A percentile compares a stretch with the other conserved stretches of the same genome.
Evolutionary conservation across 2,329 filamentous ascomycete genomes (phyloP).

Genomic region (Epichloe brachyelytri): DNA sequence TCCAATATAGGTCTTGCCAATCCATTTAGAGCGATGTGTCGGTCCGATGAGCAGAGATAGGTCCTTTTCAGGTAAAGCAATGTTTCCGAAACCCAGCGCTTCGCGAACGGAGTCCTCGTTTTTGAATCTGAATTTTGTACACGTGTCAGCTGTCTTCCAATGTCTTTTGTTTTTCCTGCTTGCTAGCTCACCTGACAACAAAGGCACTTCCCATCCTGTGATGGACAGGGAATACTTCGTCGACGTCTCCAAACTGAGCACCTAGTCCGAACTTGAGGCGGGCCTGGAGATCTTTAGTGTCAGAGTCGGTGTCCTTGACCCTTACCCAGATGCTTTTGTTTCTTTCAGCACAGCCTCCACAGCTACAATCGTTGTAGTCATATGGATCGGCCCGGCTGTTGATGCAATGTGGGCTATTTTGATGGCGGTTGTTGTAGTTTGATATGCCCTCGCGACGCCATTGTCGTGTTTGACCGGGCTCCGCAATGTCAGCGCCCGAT

Average conservation of each 20-base stretch:
- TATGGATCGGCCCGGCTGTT: slow-evolving; percentile 3
- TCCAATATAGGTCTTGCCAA: slow-evolving; percentile 2
- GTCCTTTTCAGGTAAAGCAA: slow-evolving; percentile 14
- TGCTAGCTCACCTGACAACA: slow-evolving; percentile 16
- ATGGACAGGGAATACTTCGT: slow-evolving; percentile 12
- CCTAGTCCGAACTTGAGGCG: slow-evolving; percentile 19
- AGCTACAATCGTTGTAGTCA: slow-evolving; percentile 19
- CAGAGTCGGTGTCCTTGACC: slow-evolving; percentile 6
- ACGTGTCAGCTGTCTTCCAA: not conserved
- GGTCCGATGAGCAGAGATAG: slow-evolving; percentile 16
- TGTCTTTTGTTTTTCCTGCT: not conserved
- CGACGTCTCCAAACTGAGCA: slow-evolving; percentile 17
- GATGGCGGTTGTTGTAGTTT: not conserved
- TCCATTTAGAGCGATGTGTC: slow-evolving; percentile 21
- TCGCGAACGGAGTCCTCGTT: slow-evolving; percentile 14
- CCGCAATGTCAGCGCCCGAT: not conserved
- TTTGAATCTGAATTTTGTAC: slow-evolving; percentile 12
- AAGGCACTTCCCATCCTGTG: slow-evolving; percentile 9
- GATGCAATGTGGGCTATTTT: slow-evolving; percentile 9
- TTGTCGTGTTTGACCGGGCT: not conserved
- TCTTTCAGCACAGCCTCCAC: slow-evolving; percentile 14
- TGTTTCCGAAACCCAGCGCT: slow-evolving; percentile 13
- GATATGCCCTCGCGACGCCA: not conserved
- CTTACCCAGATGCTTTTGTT: slow-evolving; percentile 20
- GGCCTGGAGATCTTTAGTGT: slow-evolving; percentile 12